Base-by-base conservation (phyloP, 2,329 filamentous ascomycete species). In the Westerdykella aurantiaca region DNA sequence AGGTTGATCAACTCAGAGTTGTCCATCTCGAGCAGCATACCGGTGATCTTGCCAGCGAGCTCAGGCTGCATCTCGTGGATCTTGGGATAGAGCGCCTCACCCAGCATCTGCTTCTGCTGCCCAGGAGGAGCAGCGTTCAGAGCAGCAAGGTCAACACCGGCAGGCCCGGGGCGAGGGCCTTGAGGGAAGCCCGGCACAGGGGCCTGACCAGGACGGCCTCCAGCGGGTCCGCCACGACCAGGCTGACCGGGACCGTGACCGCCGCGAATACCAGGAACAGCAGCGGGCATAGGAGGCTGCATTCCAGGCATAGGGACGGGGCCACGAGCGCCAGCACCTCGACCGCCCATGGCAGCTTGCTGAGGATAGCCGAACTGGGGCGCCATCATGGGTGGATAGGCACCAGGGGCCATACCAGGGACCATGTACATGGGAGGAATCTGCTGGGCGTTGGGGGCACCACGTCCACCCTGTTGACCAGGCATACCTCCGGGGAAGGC, bases 11-110 rank as follows among this genome's bases (percentile, higher is more conserved):
- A 78, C 77, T 98, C 93, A 45, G 78, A 69, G 73, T 97, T 97
- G 63, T 97, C 93, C 93, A 98, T 98, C 81, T 98, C 93, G 61
- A 98, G 75, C 62, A 98, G 85, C 93, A 98, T 98, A 74, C 93
- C 93, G 50, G 93, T 98, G 71, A 98, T 97, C 84, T 98, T 98
- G 68, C 93, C 93, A 51, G 93, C 93, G 63, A 98, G 79, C 62
- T 96, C 90, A 48, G 89, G 86, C 77, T 98, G 93, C 72, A 95
- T 84, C 57, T 81, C 82, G 71, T 90, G 83, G 64, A 98, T 97
- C 85, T 97, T 98, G 67, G 93, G 93, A 80, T 97, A 98, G 60
- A 98, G 86, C 58, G 88, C 84, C 76, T 98, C 93, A 69, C 93
- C 93, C 43, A 98, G 83, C 72, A 97, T 88, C 79, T 98, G 93